phyloP scores from a whole-genome alignment of 805 yeast species.

The Saccharomycopsis javanensis region DNA sequence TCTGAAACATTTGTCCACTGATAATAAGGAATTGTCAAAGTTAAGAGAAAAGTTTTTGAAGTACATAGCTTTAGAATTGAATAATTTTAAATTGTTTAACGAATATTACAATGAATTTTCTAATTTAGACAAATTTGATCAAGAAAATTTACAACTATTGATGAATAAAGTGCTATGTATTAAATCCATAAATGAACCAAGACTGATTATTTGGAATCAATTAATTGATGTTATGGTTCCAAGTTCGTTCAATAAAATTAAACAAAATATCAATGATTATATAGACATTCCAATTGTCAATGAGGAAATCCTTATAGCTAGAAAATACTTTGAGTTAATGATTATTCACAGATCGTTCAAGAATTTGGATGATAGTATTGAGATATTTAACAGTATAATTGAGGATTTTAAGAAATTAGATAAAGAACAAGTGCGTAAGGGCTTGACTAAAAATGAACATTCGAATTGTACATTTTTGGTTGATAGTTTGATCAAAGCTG shows the following conservation, averaged over 20 bases:
- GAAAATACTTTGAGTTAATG: neutral
- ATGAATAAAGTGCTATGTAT: neutral
- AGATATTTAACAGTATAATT: constrained; percentile 7
- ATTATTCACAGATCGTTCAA: neutral
- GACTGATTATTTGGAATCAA: neutral
- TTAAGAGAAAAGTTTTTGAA: constrained; percentile 1
- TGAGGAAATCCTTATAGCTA: constrained; percentile 1
- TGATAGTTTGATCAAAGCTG: constrained; percentile 14
- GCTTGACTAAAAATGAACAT: neutral
- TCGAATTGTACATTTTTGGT: constrained; percentile 1
- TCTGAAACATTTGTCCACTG: neutral
- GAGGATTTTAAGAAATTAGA: constrained; percentile 5
- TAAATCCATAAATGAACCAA: neutral
- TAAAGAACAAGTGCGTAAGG: neutral
- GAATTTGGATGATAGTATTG: constrained; percentile 7
- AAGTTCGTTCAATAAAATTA: neutral
- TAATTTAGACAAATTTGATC: neutral
- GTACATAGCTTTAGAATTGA: neutral
- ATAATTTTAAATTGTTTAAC: neutral
- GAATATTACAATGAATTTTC: neutral
- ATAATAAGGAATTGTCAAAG: neutral
- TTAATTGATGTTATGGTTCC: neutral
- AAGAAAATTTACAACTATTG: neutral
- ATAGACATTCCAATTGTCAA: neutral
- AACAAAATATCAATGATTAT: neutral